phyloP scores from a whole-genome alignment of 1,284 basidiomycete species.

The Ustilago vetiveriae region DNA sequence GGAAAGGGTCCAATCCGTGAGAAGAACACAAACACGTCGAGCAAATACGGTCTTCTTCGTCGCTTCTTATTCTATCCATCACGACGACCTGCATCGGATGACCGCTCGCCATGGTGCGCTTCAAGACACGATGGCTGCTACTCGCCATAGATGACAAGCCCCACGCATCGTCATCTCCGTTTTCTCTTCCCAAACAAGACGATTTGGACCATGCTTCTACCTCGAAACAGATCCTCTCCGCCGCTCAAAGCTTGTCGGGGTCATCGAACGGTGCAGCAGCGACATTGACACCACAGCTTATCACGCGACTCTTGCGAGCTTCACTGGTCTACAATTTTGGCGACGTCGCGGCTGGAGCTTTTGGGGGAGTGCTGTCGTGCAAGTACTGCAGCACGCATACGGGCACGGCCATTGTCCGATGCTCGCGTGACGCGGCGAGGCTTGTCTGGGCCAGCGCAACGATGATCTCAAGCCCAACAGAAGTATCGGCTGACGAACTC shows the following conservation, averaged over 20 bases:
- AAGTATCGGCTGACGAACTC: conserved; percentile 2
- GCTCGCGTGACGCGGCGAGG: conserved; percentile 42
- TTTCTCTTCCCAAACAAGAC: conserved; percentile 1
- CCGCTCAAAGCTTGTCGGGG: conserved; percentile 3
- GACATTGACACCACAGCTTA: conserved; percentile 26
- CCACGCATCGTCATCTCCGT: conserved; percentile 12
- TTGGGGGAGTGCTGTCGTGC: conserved; percentile 41
- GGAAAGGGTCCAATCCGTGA: conserved; percentile 16
- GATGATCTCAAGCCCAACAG: conserved; percentile 29
- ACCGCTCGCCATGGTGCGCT: conserved; percentile 34
- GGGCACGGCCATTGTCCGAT: conserved; percentile 48
- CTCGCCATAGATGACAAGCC: conserved; percentile 39
- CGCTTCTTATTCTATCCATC: neutral
- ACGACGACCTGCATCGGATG: too few relatives aligned
- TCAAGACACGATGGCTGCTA: conserved; percentile 53
- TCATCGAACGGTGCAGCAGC: neutral
- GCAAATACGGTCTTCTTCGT: too few relatives aligned
- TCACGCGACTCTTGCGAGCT: conserved; percentile 38
- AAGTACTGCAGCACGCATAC: conserved; percentile 50
- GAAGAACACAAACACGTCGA: too few relatives aligned
- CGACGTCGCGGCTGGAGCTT: conserved; percentile 41
- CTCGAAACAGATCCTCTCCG: conserved; percentile 10
- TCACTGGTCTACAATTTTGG: conserved; percentile 47
- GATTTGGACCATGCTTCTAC: neutral
- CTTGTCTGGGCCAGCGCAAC: conserved; percentile 49